Conservation (phyloP, 208 protist genomes). For the Acanthamoeba healyi region DNA sequence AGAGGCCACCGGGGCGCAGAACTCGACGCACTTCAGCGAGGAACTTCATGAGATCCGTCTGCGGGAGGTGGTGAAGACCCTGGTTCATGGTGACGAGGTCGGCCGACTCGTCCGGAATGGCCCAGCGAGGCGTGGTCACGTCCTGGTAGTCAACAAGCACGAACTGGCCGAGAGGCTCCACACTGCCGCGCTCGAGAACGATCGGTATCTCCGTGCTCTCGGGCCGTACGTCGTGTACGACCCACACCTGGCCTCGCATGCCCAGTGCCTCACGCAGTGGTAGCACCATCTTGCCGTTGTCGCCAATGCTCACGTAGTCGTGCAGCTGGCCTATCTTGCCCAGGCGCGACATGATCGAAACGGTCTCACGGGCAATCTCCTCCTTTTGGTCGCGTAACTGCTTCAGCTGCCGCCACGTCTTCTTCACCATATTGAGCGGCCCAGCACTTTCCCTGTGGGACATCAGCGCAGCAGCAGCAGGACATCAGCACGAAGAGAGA, state of each 20-base stretch:
- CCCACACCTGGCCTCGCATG: constrained; percentile 27
- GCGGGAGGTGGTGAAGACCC: constrained; percentile 86
- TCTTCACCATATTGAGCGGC: background rate
- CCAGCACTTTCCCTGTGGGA: too few relatives aligned
- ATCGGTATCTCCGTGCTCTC: constrained; percentile 74
- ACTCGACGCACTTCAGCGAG: constrained; percentile 78
- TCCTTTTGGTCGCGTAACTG: constrained; percentile 82
- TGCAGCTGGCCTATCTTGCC: constrained; percentile 74
- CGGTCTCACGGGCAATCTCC: constrained; percentile 77
- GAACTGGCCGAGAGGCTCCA: constrained; percentile 76
- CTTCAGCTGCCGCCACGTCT: constrained; percentile 17
- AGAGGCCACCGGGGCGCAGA: constrained; percentile 83
- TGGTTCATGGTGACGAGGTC: constrained; percentile 85
- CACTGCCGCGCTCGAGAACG: constrained; percentile 77
- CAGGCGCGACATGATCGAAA: constrained; percentile 72
- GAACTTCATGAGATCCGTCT: constrained; percentile 72
- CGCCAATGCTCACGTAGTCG: constrained; percentile 83
- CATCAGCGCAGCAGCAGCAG: too few relatives aligned
- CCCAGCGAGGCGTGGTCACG: constrained; percentile 41
- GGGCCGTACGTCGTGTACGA: constrained; percentile 16
- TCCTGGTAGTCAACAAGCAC: constrained; percentile 81
- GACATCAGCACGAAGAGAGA: background rate
- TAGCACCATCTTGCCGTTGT: constrained; percentile 81
- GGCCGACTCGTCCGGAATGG: constrained; percentile 60
- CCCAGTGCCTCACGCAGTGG: constrained; percentile 35